These are phyloP conservation scores for Yarrowia yakushimensis DNA, from an alignment of 805 yeast genomes.

Conservation along the genomic window DNA sequence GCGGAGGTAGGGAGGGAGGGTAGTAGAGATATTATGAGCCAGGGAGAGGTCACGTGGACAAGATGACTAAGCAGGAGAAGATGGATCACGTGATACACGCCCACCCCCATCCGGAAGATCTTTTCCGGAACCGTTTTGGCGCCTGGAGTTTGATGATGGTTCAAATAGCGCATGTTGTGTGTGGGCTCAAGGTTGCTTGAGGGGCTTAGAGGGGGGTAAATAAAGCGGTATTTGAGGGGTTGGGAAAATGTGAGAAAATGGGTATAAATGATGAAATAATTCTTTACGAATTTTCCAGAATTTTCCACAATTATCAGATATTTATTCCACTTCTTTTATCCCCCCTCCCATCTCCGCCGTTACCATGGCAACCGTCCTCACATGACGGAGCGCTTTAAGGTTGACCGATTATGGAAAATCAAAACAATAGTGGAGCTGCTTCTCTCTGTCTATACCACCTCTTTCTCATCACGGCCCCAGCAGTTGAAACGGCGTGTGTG, in stretches of 20 bases:
- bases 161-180: too few species aligned
- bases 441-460: not conserved
- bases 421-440: slow-evolving; percentile 1
- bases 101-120: too few species aligned
- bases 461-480: not conserved
- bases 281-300: not conserved
- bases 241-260: not conserved
- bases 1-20: too few species aligned
- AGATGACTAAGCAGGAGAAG: too few species aligned
- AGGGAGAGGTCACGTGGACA: too few species aligned
- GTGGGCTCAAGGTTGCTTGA: not conserved
- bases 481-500: not conserved
- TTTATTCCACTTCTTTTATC: not conserved
- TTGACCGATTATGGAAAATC: slow-evolving; percentile 23
- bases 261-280: too few species aligned
- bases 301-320: not conserved
- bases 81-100: not conserved
- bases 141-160: too few species aligned
- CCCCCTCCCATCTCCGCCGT: not conserved
- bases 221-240: not conserved
- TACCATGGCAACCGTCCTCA: slow-evolving; percentile 10
- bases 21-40: too few species aligned
- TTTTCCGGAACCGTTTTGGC: too few species aligned
- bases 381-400: slow-evolving; percentile 6
- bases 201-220: not conserved